Base-by-base conservation (phyloP, 805 yeast genomes). In the Komagataella mondaviorum region DNA sequence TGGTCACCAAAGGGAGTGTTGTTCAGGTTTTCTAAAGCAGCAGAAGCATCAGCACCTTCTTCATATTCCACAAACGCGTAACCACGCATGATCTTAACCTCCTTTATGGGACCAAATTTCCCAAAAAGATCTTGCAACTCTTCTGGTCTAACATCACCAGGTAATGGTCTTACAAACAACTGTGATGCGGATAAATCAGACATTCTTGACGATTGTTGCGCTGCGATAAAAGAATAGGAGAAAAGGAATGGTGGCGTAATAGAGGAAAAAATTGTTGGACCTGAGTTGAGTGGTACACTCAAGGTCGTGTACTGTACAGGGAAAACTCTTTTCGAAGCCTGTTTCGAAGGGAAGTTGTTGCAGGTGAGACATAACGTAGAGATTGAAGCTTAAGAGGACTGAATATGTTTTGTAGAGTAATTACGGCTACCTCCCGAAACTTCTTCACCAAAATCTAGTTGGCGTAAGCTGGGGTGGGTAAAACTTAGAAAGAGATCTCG, bases 1-100 rank as follows among this genome's bases (percentile, higher is more conserved):
- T 72, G 75, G 48, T 80, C 82, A 45, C 71, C 72, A 58, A 77
- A 76, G 17, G 73, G 71, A 55, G 71, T 61, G 53, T 70, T 73
- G 55, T 67, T 57, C 55, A 75, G 71, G 45, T 75, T 69, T 49
- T 71, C 73, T 55, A 71, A 69, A 6, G 83, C 83, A 53, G 69
- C 67, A 52, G 66, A 63, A 48, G 82, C 81, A 55, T 68, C 72
- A 53, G 75, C 82, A 47, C 78, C 73, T 56, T 75, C 77, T 64
- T 80, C 88, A 61, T 80, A 93, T 65, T 90, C 95, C 54, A 91
- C 85, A 65, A 88, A 90, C 23, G 95, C 97, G 62, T 81, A 86
- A 46, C 96, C 96, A 60, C 85, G 83, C 75, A 83, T 74, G 58
- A 85, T 68, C 63, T 81, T 81, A 51, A 83, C 79, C 61, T 83